phyloP scores from a whole-genome alignment of 2,329 filamentous ascomycete species.

The Paecilomyces variotii region DNA sequence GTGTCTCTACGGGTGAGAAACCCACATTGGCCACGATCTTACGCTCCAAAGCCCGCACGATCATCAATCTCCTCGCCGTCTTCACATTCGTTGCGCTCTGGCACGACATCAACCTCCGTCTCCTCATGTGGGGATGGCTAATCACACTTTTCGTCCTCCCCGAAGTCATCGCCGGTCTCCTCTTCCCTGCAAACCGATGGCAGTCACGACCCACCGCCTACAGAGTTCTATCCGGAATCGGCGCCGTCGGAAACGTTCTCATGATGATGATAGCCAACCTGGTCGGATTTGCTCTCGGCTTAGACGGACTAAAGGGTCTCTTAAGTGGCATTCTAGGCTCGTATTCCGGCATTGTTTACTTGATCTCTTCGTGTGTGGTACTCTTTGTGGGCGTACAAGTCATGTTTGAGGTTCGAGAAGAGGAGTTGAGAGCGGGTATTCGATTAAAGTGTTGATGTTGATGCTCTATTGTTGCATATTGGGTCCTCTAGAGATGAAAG shows the following conservation, averaged over 20 bases:
- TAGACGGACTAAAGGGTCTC: slow-evolving; percentile 77
- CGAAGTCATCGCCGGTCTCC: slow-evolving; percentile 62
- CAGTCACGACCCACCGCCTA: slow-evolving; percentile 62
- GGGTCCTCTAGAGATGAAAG: not conserved
- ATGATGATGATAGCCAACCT: slow-evolving; percentile 97
- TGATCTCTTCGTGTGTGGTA: slow-evolving; percentile 60
- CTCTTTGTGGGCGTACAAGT: slow-evolving; percentile 82
- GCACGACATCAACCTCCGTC: slow-evolving; percentile 89
- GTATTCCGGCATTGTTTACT: slow-evolving; percentile 67
- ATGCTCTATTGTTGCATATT: too few species aligned
- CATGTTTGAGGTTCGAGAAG: slow-evolving; percentile 93
- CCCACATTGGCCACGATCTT: slow-evolving; percentile 39
- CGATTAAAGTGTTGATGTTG: slow-evolving; percentile 63
- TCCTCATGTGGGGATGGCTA: slow-evolving; percentile 96
- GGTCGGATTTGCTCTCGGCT: slow-evolving; percentile 85
- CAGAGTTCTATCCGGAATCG: slow-evolving; percentile 69
- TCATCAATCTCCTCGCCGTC: slow-evolving; percentile 71
- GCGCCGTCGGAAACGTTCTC: slow-evolving; percentile 73
- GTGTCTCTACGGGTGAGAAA: slow-evolving; percentile 9
- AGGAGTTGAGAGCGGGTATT: slow-evolving; percentile 74
- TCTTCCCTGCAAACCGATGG: slow-evolving; percentile 71
- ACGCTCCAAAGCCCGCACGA: slow-evolving; percentile 47
- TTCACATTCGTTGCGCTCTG: slow-evolving; percentile 97
- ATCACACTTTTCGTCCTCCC: slow-evolving; percentile 90
- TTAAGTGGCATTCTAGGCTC: slow-evolving; percentile 67